Conservation (phyloP, 1,284 basidiomycete genomes). For the Papiliotrema laurentii region DNA sequence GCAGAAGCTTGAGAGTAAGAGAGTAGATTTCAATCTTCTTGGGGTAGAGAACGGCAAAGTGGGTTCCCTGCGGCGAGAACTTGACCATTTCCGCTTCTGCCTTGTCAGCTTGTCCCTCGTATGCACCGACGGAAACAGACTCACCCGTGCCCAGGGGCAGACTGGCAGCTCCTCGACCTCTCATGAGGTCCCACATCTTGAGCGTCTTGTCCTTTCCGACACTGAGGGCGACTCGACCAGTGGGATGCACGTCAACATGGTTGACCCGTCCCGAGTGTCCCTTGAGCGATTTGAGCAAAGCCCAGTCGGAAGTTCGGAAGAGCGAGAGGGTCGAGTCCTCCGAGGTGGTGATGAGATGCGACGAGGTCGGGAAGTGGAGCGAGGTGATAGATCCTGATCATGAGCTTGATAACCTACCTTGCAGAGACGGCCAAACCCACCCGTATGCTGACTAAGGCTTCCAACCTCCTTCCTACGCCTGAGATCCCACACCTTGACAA, state of each 20-base stretch:
- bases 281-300: constrained; percentile 76
- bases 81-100: constrained; percentile 81
- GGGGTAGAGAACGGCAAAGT: constrained; percentile 73
- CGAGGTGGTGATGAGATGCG: constrained; percentile 82
- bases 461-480: constrained; percentile 86
- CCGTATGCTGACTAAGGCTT: constrained; percentile 85
- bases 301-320: constrained; percentile 91
- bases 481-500: constrained; percentile 96
- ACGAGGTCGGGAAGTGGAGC: constrained; percentile 78
- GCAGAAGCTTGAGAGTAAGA: constrained; percentile 65
- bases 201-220: constrained; percentile 86
- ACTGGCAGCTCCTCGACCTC: constrained; percentile 82
- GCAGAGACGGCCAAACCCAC: constrained; percentile 52
- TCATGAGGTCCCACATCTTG: constrained; percentile 98
- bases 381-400: constrained; percentile 79
- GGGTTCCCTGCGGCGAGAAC: constrained; percentile 70
- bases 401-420: neutral
- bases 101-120: neutral
- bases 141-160: constrained; percentile 78
- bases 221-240: constrained; percentile 81
- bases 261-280: constrained; percentile 93
- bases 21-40: constrained; percentile 74
- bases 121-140: constrained; percentile 11
- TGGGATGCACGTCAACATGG: constrained; percentile 82
- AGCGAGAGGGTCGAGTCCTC: constrained; percentile 85